Base-by-base conservation (phyloP, 768 basidiomycete genomes). In the Pholiota molesta region DNA sequence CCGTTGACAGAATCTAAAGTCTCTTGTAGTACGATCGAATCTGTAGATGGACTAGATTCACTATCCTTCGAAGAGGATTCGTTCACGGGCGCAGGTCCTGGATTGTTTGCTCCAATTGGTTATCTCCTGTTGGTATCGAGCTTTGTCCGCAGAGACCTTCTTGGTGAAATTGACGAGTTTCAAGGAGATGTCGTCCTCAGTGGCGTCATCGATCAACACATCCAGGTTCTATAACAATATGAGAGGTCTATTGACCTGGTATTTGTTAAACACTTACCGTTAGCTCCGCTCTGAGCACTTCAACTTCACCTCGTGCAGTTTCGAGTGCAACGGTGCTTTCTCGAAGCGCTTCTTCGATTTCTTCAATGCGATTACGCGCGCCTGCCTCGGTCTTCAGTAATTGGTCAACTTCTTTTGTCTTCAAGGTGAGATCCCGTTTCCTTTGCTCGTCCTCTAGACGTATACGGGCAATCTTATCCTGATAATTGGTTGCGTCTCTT, bases 291-390 rank as follows among this genome's bases (percentile, higher is more conserved):
- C 96, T 78, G 47, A 87, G 68, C 76, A 78, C 62, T 77, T 99
- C 97, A 13, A 98, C 90, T 74, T 99, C 97, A 14, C 92, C 92
- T 59, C 92, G 79, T 5, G 95, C 92, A 67, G 90, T 90, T 73
- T 99, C 96, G 10, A 99, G 81, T 0, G 96, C 93, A 49, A 86
- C 81, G 2, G 88, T 89, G 66, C 91, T 94, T 77, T 98, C 95
- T 64, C 90, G 80, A 42, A 99, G 77, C 2, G 97, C 97, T 67
- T 91, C 92, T 72, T 97, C 95, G 21, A 95, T 83, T 72, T 99
- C 97, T 61, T 89, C 89, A 0, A 94, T 81, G 29, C 94, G 83
- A 31, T 75, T 73, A 61, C 89, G 84, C 0, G 89, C 86, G 45
- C 74, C 72, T 14, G 77, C 79, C 69, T 95, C 93, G 0, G 86